phyloP scores from a whole-genome alignment of 768 basidiomycete species.

The Auricularia cornea region DNA sequence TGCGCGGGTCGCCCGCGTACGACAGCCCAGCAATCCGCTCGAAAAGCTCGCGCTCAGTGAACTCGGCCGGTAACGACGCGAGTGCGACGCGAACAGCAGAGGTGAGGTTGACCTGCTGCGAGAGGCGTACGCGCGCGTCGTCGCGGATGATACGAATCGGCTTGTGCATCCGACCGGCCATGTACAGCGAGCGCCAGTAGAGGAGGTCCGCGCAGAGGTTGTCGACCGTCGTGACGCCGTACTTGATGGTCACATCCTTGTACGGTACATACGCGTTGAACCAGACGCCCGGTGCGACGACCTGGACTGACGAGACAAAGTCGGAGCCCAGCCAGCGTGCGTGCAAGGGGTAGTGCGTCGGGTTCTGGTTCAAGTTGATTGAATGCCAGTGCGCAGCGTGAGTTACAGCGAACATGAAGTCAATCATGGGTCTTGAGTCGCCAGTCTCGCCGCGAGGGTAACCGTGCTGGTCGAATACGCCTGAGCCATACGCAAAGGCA shows the following conservation, averaged over 20 bases:
- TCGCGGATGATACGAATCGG: conserved; percentile 89
- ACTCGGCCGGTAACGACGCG: conserved; percentile 72
- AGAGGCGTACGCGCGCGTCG: conserved; percentile 83
- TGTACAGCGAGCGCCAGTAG: conserved; percentile 89
- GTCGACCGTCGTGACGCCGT: conserved; percentile 89
- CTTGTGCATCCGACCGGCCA: conserved; percentile 96
- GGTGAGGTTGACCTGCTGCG: conserved; percentile 88
- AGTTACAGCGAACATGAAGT: conserved; percentile 94
- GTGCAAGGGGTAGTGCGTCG: conserved; percentile 83
- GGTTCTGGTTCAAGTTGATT: conserved; percentile 70
- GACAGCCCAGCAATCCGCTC: conserved; percentile 77
- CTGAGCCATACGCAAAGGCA: conserved; percentile 96
- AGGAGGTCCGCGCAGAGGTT: conserved; percentile 83
- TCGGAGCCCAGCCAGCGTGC: conserved; percentile 77
- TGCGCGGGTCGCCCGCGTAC: conserved; percentile 87
- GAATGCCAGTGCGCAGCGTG: conserved; percentile 91
- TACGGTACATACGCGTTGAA: conserved; percentile 88
- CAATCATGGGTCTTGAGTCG: conserved; percentile 67
- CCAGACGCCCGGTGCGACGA: conserved; percentile 81
- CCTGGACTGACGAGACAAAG: conserved; percentile 74
- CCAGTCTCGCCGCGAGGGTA: conserved; percentile 30
- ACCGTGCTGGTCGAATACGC: conserved; percentile 89
- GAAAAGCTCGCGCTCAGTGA: conserved; percentile 77
- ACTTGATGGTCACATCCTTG: conserved; percentile 76
- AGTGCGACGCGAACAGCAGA: conserved; percentile 88